Percentiles rank a stretch among this genome's conserved stretches.
phyloP scores from a whole-genome alignment of 345 rosid genomes.

The Eucalyptus rudis region DNA sequence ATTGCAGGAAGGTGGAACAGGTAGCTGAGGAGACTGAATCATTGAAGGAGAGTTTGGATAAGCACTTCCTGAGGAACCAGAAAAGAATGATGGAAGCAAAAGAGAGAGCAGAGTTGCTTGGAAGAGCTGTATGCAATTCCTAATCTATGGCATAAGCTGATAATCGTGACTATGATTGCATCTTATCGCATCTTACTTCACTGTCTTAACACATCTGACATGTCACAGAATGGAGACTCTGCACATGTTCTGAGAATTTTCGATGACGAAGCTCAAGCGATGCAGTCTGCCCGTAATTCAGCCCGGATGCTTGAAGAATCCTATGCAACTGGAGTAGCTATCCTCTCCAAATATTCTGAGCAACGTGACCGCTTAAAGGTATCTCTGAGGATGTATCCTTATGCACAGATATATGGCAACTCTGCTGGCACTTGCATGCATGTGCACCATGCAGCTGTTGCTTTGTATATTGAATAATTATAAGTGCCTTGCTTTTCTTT shows the following conservation, averaged over 20 bases:
- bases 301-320: constrained; percentile 81
- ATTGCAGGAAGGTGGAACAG: constrained; percentile 70
- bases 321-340: constrained; percentile 68
- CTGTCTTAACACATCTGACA: background rate
- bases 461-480: background rate
- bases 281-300: constrained; percentile 73
- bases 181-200: background rate
- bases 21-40: constrained; percentile 80
- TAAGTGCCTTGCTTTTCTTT: background rate
- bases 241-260: constrained; percentile 78
- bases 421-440: background rate
- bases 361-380: constrained; percentile 94
- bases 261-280: constrained; percentile 90
- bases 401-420: background rate
- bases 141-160: background rate
- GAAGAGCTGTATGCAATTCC: constrained; percentile 42
- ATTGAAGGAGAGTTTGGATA: constrained; percentile 65
- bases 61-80: constrained; percentile 54
- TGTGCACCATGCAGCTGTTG: background rate
- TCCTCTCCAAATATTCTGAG: constrained; percentile 74
- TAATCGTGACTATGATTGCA: background rate
- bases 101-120: constrained; percentile 79
- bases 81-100: constrained; percentile 61
- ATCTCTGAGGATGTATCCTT: background rate
- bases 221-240: constrained; percentile 60